Evolutionary conservation across 306 rosid species (phyloP), one percentile per base, ranked within the genome.

Genomic region (Acacia confusa): DNA sequence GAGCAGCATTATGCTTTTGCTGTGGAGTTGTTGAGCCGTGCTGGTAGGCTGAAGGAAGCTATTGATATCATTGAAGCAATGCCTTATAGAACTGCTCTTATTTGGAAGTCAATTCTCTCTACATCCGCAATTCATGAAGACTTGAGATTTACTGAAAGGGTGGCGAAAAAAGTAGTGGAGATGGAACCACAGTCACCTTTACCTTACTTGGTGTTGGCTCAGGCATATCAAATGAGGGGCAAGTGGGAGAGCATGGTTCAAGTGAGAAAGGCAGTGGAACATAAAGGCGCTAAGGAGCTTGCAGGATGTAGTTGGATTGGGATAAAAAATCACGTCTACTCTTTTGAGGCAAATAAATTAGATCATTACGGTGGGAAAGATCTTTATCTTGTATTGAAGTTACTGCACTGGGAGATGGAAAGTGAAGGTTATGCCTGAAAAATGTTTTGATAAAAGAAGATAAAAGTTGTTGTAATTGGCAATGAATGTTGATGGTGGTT

Each of bases 231-330:
- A 71, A 83, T 86, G 84, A 86, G 88, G 77, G 93, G 92, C 63
- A 82, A 74, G 82, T 94, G 98, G 98, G 97, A 94, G 88, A 88
- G 93, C 77, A 74, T 82, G 74, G 83, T 92, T 84, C 88, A 91
- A 43, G 84, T 86, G 70, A 91, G 87, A 73, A 89, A 88, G 71
- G 89, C 87, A 67, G 72, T 80, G 85, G 84, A 83, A 82, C 82
- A 60, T 55, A 86, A 76, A 77, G 81, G 79, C 25, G 43, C 76
- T 52, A 86, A 82, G 47, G 84, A 82, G 83, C 57, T 86, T 66
- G 73, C 28, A 15, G 98, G 87, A 77, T 84, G 87, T 85, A 55
- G 61, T 55, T n/a, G 25, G 25, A 55, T 55, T 70, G 94, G 91
- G 85, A 82, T 88, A 72, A 89, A 19, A 52, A 55, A 55, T n/a